These are phyloP conservation scores for Dryas octopetala DNA, from an alignment of 306 rosid species.

Conservation along the genomic window DNA sequence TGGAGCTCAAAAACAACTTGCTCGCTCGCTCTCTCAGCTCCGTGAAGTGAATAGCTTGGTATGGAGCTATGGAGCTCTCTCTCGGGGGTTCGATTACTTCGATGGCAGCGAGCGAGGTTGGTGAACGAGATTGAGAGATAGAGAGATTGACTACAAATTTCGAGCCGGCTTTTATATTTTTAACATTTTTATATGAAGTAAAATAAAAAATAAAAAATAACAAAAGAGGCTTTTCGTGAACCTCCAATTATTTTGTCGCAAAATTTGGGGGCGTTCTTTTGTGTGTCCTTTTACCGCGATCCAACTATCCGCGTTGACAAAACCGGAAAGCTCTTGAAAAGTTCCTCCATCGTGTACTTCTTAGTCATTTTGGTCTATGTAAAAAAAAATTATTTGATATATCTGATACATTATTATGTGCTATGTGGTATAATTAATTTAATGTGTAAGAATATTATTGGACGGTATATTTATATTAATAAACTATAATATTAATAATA, in stretches of 20 bases:
- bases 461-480: too few relatives aligned
- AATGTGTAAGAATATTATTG: too few relatives aligned
- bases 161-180: constrained; percentile 7
- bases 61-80: neutral
- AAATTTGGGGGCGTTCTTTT: neutral
- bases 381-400: too few relatives aligned
- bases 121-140: constrained; percentile 2
- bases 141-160: constrained; percentile 23
- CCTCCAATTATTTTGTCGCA: neutral
- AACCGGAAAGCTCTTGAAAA: neutral
- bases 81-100: constrained; percentile 10
- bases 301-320: neutral
- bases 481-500: too few relatives aligned
- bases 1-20: constrained; percentile 20
- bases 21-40: neutral
- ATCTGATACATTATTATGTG: too few relatives aligned
- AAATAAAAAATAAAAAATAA: neutral
- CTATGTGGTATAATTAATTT: too few relatives aligned
- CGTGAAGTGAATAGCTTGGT: constrained; percentile 5
- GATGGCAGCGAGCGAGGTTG: neutral
- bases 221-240: neutral
- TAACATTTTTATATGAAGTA: neutral
- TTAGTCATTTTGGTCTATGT: too few relatives aligned
- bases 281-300: neutral
- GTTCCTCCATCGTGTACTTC: too few relatives aligned